phyloP scores from a whole-genome alignment of 139 green algal genomes.

The Picochlorum sp. region DNA sequence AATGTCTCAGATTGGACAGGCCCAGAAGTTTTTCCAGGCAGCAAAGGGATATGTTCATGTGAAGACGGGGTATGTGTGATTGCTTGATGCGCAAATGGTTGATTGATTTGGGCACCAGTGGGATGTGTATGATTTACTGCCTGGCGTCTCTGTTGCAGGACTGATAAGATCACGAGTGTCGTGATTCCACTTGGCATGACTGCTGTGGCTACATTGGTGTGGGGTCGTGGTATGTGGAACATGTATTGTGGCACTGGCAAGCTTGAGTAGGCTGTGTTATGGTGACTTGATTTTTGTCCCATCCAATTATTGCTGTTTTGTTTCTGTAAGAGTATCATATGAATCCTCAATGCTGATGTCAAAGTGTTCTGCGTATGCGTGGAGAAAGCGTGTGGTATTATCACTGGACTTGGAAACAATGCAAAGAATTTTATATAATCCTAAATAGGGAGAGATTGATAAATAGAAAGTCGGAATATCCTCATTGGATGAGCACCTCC shows the following conservation, averaged over 20 bases:
- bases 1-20: neutral
- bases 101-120: neutral
- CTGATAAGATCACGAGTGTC: slow-evolving; percentile 1
- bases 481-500: too few relatives aligned
- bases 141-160: neutral
- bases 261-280: slow-evolving; percentile 2
- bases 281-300: too few relatives aligned
- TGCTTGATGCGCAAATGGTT: neutral
- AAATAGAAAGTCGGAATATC: too few relatives aligned
- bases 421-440: too few relatives aligned
- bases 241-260: slow-evolving; percentile 13
- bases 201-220: neutral
- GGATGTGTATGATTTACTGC: neutral
- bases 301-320: too few relatives aligned
- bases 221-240: neutral
- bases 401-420: too few relatives aligned
- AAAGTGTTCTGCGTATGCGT: too few relatives aligned
- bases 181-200: slow-evolving; percentile 3
- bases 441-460: too few relatives aligned
- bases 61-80: neutral
- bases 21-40: slow-evolving; percentile 10
- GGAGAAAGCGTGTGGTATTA: too few relatives aligned
- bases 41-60: slow-evolving; percentile 3
- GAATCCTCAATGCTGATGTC: too few relatives aligned
- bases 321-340: too few relatives aligned